These are phyloP conservation scores for Odontarrhena argentea DNA, from an alignment of 345 rosid genomes.

Conservation along the genomic window DNA sequence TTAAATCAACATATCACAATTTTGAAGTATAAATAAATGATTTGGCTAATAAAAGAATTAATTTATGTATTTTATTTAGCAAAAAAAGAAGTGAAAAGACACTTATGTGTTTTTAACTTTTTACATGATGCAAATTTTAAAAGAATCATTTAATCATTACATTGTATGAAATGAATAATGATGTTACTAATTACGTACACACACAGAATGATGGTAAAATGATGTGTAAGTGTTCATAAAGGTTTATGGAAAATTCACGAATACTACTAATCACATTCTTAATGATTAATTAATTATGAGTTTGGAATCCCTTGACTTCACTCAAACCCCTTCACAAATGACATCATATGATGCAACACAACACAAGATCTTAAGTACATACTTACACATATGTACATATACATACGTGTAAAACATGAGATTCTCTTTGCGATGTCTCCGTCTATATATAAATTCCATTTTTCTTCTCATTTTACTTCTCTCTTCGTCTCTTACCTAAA, in stretches of 20 bases:
- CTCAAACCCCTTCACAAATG: constrained; percentile 47
- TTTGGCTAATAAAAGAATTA: too few relatives aligned
- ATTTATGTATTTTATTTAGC: too few relatives aligned
- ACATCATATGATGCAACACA: constrained; percentile 48
- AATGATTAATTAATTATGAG: constrained; percentile 32
- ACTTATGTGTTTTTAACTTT: too few relatives aligned
- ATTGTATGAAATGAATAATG: not conserved
- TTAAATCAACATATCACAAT: too few relatives aligned
- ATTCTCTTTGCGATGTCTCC: constrained; percentile 39
- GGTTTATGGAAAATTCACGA: too few relatives aligned
- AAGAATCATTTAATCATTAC: too few relatives aligned
- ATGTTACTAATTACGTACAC: constrained; percentile 1
- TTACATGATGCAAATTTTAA: too few relatives aligned
- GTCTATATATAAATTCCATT: constrained; percentile 33
- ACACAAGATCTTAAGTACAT: constrained; percentile 23
- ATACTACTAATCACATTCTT: not conserved
- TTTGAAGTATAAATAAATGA: too few relatives aligned
- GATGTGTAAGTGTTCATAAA: constrained; percentile 4
- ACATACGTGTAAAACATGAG: constrained; percentile 36
- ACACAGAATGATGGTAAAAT: constrained; percentile 11
- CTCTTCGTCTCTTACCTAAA: constrained; percentile 15
- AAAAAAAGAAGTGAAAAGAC: too few relatives aligned
- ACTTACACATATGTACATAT: constrained; percentile 13
- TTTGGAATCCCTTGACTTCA: constrained; percentile 52
- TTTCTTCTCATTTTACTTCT: constrained; percentile 19